Percentiles rank a stretch among this genome's conserved stretches.
Conservation (phyloP, 2,329 filamentous ascomycete genomes). For the Leptographium lundbergii region DNA sequence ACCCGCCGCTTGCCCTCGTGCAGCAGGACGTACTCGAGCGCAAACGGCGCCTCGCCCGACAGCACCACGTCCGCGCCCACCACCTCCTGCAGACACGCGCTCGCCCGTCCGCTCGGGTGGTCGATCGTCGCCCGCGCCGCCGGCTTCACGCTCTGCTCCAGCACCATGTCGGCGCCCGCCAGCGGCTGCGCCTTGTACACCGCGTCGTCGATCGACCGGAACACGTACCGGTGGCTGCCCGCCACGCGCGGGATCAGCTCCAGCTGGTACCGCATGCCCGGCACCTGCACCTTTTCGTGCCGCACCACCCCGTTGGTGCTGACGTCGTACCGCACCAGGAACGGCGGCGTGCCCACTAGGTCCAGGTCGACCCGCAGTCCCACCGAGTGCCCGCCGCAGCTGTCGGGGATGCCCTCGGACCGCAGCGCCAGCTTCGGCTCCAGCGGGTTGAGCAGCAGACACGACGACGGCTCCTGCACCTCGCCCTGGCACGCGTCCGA, state of each 20-base stretch:
- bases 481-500: conserved; percentile 78
- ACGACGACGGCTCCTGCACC: conserved; percentile 87
- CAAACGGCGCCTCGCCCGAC: conserved; percentile 75
- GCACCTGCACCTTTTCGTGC: conserved; percentile 42
- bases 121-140: conserved; percentile 69
- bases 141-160: conserved; percentile 89
- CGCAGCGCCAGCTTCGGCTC: conserved; percentile 67
- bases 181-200: conserved; percentile 62
- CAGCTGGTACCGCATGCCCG: conserved; percentile 69
- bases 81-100: conserved; percentile 72
- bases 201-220: conserved; percentile 66
- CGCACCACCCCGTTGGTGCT: conserved; percentile 46
- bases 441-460: conserved; percentile 78
- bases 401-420: conserved; percentile 77
- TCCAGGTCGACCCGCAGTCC: conserved; percentile 82
- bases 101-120: conserved; percentile 38
- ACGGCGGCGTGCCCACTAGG: conserved; percentile 83
- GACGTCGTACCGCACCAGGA: conserved; percentile 67
- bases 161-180: conserved; percentile 43
- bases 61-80: conserved; percentile 64
- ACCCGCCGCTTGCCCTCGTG: conserved; percentile 77
- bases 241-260: conserved; percentile 71
- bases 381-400: conserved; percentile 87
- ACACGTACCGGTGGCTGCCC: conserved; percentile 77
- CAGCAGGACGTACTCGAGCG: conserved; percentile 81